Base-by-base conservation (phyloP, 176 grass and related monocot genomes). In the Rhynchospora breviuscula region DNA sequence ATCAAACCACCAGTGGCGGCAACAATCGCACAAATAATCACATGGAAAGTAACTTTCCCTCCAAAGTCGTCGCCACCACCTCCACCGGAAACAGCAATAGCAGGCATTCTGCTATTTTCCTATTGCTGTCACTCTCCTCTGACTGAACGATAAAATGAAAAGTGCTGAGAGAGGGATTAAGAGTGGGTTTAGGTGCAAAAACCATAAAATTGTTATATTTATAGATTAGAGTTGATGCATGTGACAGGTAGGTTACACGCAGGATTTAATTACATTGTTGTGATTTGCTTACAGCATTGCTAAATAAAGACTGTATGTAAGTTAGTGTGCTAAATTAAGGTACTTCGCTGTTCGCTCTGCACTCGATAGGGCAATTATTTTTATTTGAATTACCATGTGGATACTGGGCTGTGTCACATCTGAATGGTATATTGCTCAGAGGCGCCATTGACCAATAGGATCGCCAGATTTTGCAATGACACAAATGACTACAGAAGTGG, bases 1-100 rank as follows among this genome's bases (percentile, higher is more conserved):
- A 94, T 92, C 75, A 94, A 66, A 0, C 92, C 92, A 14, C 92
- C 85, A 10, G 88, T 88, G 69, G 92, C 93, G 0, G 90, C 90
- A 68, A 94, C 45, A 63, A 90, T 65, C 22, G 84, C 91, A 47
- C 88, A 93, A 10, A 93, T 44, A 81, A 89, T 80, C 13, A 93
- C 88, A 52, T 93, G 90, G 60, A 68, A 84, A 0, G 91, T 93
- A 23, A 93, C 86, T 82, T 73, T 93, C 0, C 88, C 91, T 64
- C 83, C 82, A 59, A 93, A 93, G 45, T 90, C 80, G 0, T n/a
- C 31, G 1, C 4, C 81, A 19, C 19, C 57, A 33, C 10, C 25
- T 31, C 59, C 54, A 77, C 57, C 87, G 47, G 79, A 62, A 5
- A 81, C 6, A 60, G 23, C 60, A 48, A 63, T 59, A 47, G 79